These are phyloP conservation scores for Vachellia collinsii DNA, from an alignment of 306 rosid genomes.

Conservation along the genomic window DNA sequence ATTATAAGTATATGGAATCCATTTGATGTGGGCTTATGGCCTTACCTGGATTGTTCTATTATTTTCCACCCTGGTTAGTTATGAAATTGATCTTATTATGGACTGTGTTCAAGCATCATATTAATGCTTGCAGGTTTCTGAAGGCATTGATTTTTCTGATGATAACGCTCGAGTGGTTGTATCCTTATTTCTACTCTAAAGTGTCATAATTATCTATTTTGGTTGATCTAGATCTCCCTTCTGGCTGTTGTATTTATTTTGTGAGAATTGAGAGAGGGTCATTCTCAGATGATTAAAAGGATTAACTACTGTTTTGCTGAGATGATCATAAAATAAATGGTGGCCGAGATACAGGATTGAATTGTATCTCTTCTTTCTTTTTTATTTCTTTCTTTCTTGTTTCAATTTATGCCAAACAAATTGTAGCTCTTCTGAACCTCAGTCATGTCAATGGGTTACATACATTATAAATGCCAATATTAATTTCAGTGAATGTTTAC, in stretches of 20 bases:
- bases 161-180: conserved; percentile 95
- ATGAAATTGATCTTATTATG: conserved; percentile 27
- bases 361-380: conserved; percentile 13
- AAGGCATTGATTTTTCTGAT: conserved; percentile 94
- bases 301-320: background rate
- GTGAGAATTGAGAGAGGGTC: conserved; percentile 11
- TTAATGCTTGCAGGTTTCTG: conserved; percentile 80
- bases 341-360: background rate
- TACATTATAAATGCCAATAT: conserved; percentile 15
- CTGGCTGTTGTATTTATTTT: conserved; percentile 14
- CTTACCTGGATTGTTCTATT: conserved; percentile 3
- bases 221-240: conserved; percentile 22
- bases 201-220: conserved; percentile 9
- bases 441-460: conserved; percentile 11
- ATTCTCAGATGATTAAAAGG: conserved; percentile 20
- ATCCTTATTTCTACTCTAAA: conserved; percentile 60
- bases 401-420: background rate
- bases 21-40: background rate
- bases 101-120: conserved; percentile 31
- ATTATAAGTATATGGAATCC: background rate
- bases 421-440: conserved; percentile 20
- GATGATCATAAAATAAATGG: background rate
- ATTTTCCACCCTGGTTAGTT: conserved; percentile 7
- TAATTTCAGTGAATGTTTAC: conserved; percentile 25
- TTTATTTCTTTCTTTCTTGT: too few relatives aligned